A percentile compares a stretch with the other conserved stretches of the same genome.
phyloP scores from a whole-genome alignment of 192 early-diverging fungal genomes.

The Coemansia umbellata region DNA sequence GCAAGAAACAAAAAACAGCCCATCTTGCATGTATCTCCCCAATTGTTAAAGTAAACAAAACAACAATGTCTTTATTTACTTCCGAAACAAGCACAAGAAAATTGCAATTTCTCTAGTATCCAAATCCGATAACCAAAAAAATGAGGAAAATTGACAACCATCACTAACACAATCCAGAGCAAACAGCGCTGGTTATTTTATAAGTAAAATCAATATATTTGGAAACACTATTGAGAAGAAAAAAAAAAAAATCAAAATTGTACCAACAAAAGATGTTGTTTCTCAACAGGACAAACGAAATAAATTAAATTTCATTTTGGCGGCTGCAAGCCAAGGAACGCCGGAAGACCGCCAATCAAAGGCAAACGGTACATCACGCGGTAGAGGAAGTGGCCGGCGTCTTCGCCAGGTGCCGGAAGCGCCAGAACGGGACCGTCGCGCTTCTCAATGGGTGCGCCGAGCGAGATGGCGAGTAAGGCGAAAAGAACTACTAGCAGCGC shows the following conservation, averaged over 20 bases:
- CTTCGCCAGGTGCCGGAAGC: slow-evolving; percentile 22
- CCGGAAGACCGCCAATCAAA: slow-evolving; percentile 10
- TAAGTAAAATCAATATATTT: neutral
- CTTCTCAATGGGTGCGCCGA: slow-evolving; percentile 15
- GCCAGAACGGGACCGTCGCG: slow-evolving; percentile 22
- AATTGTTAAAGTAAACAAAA: too few species aligned
- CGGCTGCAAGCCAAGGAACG: slow-evolving; percentile 12
- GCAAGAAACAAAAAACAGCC: too few species aligned
- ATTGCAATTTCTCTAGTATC: neutral
- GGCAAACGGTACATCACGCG: slow-evolving; percentile 15
- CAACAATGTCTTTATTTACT: too few species aligned
- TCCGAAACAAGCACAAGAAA: slow-evolving; percentile 1
- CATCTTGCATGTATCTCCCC: too few species aligned
- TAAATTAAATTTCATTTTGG: slow-evolving; percentile 15
- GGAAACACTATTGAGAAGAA: neutral
- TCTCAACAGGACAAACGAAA: neutral
- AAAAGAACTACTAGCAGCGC: slow-evolving; percentile 6
- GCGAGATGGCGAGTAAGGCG: neutral
- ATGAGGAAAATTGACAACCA: too few species aligned
- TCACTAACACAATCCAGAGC: too few species aligned
- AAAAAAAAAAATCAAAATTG: neutral
- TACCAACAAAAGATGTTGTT: too few species aligned
- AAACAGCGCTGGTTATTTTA: too few species aligned
- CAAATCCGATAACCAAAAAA: too few species aligned
- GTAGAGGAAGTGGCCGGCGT: slow-evolving; percentile 11